Evolutionary conservation across 257 asterid genomes (phyloP), one percentile per base, ranked within the genome.

Genomic region (Solanum gracilifrons): DNA sequence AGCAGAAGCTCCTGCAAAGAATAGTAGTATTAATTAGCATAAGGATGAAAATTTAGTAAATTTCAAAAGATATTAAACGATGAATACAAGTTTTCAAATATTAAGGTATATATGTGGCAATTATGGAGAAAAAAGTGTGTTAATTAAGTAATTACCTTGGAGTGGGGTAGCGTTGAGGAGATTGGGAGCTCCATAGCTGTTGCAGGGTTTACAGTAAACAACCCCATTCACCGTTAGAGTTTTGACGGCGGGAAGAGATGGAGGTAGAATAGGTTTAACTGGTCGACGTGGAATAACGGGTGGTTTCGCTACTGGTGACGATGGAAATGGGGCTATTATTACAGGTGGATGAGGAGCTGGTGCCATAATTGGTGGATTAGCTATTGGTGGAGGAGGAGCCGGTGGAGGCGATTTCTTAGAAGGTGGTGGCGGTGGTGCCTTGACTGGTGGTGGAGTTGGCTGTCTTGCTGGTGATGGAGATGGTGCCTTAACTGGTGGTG

Each of bases 171-270:
- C 90, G 20, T 62, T 85, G 9, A 5, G 3, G 15, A 91, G 86
- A 15, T 90, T 91, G 62, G 85, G 77, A 41, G 43, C 29, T 11
- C 92, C 92, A 46, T 87, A 82, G 51, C 86, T 88, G 36, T 91
- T 90, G 92, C 93, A 91, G 18, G 89, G 27, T 37, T 90, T 90
- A 87, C 93, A 91, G 76, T 82, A 91, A 18, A 36, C 82, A 74
- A 35, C 3, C 9, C 60, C 83, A 23, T 3, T n/a, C 21, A 76
- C 58, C 6, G 29, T 76, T 12, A n/a, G 33, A 39, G 83, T 29
- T 29, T n/a, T 76, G 55, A 27, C 46, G 25, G 80, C 1, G 9
- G 80, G 80, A 73, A 32, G 41, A 33, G 27, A 15, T 13, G 48
- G n/a, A 35, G 82, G 82, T 74, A 10, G 18, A 20, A 21, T 13